Conservation (phyloP, 2,329 filamentous ascomycete species). For the Tolypocladium cylindrosporum region DNA sequence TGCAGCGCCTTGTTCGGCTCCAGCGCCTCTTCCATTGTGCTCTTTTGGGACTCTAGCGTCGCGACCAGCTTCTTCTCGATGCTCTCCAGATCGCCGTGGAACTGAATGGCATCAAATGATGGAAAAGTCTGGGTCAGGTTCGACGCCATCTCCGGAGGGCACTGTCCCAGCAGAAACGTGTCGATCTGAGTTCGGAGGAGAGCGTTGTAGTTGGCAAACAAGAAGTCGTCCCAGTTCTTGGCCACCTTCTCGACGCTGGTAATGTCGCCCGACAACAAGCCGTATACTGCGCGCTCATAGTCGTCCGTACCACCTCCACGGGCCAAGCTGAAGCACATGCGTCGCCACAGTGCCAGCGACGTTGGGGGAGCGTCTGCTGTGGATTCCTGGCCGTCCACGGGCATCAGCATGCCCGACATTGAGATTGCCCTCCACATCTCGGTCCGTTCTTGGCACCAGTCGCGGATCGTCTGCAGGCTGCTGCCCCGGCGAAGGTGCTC, state of each 20-base stretch:
- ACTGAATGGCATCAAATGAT: slow-evolving; percentile 54
- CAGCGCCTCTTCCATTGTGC: slow-evolving; percentile 47
- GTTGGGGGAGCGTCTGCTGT: slow-evolving; percentile 24
- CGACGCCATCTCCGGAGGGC: slow-evolving; percentile 42
- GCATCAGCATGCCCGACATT: slow-evolving; percentile 62
- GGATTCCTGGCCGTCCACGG: slow-evolving; percentile 34
- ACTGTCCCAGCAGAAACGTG: slow-evolving; percentile 49
- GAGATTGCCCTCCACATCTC: slow-evolving; percentile 85
- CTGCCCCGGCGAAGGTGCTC: slow-evolving; percentile 84
- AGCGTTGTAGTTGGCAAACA: slow-evolving; percentile 86
- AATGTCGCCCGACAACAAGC: slow-evolving; percentile 77
- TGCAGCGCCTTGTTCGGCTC: slow-evolving; percentile 67
- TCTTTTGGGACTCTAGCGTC: slow-evolving; percentile 45
- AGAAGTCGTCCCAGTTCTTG: slow-evolving; percentile 71
- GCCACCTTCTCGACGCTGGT: slow-evolving; percentile 68
- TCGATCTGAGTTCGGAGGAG: slow-evolving; percentile 73
- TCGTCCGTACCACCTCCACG: slow-evolving; percentile 60
- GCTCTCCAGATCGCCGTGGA: slow-evolving; percentile 44
- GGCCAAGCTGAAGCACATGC: slow-evolving; percentile 64
- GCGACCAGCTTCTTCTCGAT: slow-evolving; percentile 50
- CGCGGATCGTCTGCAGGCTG: slow-evolving; percentile 60
- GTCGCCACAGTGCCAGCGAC: slow-evolving; percentile 59
- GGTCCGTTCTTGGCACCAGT: slow-evolving; percentile 78
- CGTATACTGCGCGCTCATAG: slow-evolving; percentile 85
- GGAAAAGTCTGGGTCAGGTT: slow-evolving; percentile 48